phyloP scores from a whole-genome alignment of 768 basidiomycete species.

The Xerocomellus amylosporus region DNA sequence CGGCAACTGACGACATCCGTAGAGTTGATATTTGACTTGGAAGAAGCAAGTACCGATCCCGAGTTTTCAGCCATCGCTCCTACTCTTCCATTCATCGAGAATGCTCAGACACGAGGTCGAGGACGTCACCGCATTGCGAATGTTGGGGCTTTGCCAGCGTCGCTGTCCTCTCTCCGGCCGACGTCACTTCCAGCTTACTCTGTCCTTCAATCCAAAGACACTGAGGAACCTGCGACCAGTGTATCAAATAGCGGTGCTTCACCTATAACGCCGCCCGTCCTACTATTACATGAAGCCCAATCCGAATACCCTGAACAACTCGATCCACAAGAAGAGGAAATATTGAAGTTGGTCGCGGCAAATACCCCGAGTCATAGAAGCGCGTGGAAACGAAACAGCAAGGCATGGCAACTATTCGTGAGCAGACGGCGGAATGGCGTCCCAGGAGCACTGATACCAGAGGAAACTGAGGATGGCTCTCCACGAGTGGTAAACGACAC shows the following conservation, averaged over 20 bases:
- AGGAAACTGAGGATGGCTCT: conserved; percentile 34
- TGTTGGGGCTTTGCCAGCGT: conserved; percentile 47
- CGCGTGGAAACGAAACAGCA: conserved; percentile 64
- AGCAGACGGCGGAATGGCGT: conserved; percentile 31
- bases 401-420: conserved; percentile 62
- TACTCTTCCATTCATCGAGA: conserved; percentile 37
- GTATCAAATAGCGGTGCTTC: not conserved
- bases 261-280: not conserved
- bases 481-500: conserved; percentile 12
- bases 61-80: conserved; percentile 34
- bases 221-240: not conserved
- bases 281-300: not conserved
- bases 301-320: conserved; percentile 25
- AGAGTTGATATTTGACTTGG: conserved; percentile 73
- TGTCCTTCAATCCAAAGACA: conserved; percentile 39
- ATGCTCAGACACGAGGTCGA: conserved; percentile 21
- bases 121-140: conserved; percentile 30
- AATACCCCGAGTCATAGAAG: conserved; percentile 67
- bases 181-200: conserved; percentile 68
- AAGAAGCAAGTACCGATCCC: conserved; percentile 45
- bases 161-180: conserved; percentile 60
- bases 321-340: conserved; percentile 48
- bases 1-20: conserved; percentile 3
- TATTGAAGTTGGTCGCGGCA: conserved; percentile 64
- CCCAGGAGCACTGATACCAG: conserved; percentile 33